Evolutionary conservation across 2,329 filamentous ascomycete genomes (phyloP).

Genomic region (Lachnellula arida): DNA sequence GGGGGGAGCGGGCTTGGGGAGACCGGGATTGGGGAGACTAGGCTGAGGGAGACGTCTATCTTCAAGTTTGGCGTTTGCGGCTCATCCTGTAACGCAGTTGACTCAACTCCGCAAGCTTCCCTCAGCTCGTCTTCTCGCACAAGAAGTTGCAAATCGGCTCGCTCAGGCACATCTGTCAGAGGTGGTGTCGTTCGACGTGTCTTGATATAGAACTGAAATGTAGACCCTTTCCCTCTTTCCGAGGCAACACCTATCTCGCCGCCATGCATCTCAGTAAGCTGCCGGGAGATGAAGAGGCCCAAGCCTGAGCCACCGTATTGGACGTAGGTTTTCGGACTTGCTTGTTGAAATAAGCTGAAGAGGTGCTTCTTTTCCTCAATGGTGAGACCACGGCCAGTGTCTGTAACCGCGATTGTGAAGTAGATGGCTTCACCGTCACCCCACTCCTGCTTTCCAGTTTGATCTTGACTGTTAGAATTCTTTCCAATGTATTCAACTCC

Average conservation of each 20-base stretch:
- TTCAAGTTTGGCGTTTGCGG: slow-evolving; percentile 1
- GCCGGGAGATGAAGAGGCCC: slow-evolving; percentile 71
- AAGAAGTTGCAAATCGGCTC: slow-evolving; percentile 14
- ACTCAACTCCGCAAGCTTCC: slow-evolving; percentile 13
- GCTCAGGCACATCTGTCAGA: slow-evolving; percentile 25
- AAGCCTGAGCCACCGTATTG: slow-evolving; percentile 75
- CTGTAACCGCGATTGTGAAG: slow-evolving; percentile 69
- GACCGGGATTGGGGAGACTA: no score
- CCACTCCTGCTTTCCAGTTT: slow-evolving; percentile 14
- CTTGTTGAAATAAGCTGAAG: slow-evolving; percentile 77
- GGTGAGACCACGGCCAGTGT: slow-evolving; percentile 69
- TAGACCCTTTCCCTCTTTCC: slow-evolving; percentile 61
- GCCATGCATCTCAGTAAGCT: slow-evolving; percentile 72
- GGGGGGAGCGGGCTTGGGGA: no score
- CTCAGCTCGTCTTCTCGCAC: slow-evolving; percentile 13
- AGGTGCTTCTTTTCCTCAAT: slow-evolving; percentile 66
- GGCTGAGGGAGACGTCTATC: background rate
- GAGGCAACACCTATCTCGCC: slow-evolving; percentile 72
- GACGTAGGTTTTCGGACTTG: slow-evolving; percentile 68
- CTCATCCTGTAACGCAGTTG: slow-evolving; percentile 3
- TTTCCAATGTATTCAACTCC: slow-evolving; percentile 14
- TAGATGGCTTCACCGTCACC: slow-evolving; percentile 48
- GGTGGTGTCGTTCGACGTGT: slow-evolving; percentile 19
- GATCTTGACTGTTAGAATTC: slow-evolving; percentile 4
- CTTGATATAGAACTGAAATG: slow-evolving; percentile 70